Conservation (phyloP, 2,329 filamentous ascomycete species). For the Alternaria novae-zelandiae region DNA sequence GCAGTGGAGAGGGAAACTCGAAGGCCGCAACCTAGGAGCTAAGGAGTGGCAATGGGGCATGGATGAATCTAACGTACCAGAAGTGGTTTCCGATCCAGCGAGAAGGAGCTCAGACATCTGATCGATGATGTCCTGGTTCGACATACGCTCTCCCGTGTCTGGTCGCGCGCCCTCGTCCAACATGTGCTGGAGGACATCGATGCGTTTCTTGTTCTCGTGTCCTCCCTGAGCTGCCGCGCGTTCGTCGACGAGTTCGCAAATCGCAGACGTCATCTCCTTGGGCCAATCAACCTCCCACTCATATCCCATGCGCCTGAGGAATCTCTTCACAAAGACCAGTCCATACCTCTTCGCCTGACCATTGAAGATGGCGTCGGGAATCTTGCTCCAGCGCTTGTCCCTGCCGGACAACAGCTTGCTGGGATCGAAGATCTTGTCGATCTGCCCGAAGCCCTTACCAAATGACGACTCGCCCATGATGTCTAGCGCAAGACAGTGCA, state of each 20-base stretch:
- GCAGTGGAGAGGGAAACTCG: neutral
- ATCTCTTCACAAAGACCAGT: neutral
- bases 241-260: constrained; percentile 4
- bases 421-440: constrained; percentile 4
- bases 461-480: constrained; percentile 4
- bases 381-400: neutral
- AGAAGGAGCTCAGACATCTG: constrained; percentile 3
- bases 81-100: neutral
- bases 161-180: constrained; percentile 1
- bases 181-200: constrained; percentile 4
- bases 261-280: constrained; percentile 4
- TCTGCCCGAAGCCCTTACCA: constrained; percentile 1
- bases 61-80: neutral
- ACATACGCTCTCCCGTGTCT: constrained; percentile 2
- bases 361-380: neutral
- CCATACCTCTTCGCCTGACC: constrained; percentile 1
- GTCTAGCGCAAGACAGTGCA: neutral
- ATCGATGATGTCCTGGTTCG: constrained; percentile 1
- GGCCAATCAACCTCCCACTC: constrained; percentile 5
- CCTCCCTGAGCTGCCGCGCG: neutral
- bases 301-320: neutral
- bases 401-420: neutral
- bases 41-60: neutral
- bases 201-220: neutral
- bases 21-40: neutral